Conservation (phyloP, 2,329 filamentous ascomycete species). For the Ceratocystis lukuohia region DNA sequence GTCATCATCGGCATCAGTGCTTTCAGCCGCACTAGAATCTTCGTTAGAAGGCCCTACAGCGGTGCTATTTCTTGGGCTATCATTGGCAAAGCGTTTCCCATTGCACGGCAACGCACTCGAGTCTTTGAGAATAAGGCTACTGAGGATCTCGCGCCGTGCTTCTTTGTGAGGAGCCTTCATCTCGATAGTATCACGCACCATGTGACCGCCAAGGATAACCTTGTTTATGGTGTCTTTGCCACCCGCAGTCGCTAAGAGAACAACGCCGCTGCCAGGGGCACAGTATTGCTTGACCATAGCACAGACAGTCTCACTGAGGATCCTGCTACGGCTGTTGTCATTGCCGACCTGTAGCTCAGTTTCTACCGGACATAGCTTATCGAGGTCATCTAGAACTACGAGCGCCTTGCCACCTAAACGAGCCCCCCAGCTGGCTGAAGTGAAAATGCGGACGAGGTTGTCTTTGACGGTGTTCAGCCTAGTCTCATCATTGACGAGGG, state of each 20-base stretch:
- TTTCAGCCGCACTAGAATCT: slow-evolving; percentile 29
- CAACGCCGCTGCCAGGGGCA: slow-evolving; percentile 62
- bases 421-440: slow-evolving; percentile 81
- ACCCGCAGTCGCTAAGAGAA: slow-evolving; percentile 80
- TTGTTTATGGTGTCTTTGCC: slow-evolving; percentile 87
- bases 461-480: slow-evolving; percentile 85
- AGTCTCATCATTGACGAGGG: slow-evolving; percentile 80
- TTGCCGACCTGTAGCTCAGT: slow-evolving; percentile 89
- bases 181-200: slow-evolving; percentile 80
- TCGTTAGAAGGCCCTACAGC: slow-evolving; percentile 38
- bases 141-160: slow-evolving; percentile 66
- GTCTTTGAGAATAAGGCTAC: slow-evolving; percentile 55
- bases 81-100: background rate
- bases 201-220: slow-evolving; percentile 77
- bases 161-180: slow-evolving; percentile 91
- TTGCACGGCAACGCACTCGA: slow-evolving; percentile 26
- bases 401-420: slow-evolving; percentile 70
- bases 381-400: slow-evolving; percentile 83
- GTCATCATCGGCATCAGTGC: slow-evolving; percentile 36
- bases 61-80: slow-evolving; percentile 35
- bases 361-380: slow-evolving; percentile 83
- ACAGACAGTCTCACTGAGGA: slow-evolving; percentile 80
- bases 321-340: slow-evolving; percentile 82
- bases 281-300: slow-evolving; percentile 76
- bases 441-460: slow-evolving; percentile 69